Conservation (phyloP, 306 rosid species). For the Dryas drummondii region DNA sequence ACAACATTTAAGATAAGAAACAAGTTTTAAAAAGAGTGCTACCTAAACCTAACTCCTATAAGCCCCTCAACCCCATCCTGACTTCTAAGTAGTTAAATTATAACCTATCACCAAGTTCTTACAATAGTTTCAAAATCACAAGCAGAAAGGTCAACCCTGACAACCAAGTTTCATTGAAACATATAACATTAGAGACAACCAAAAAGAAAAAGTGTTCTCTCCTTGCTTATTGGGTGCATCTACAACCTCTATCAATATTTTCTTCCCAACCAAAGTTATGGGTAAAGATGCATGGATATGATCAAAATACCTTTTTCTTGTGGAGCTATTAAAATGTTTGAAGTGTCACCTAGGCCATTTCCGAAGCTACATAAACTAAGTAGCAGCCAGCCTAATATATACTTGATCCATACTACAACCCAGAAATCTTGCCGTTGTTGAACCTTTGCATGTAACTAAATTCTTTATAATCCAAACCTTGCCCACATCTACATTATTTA, state of each 20-base stretch:
- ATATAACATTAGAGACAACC: background rate
- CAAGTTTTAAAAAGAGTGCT: background rate
- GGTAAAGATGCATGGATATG: background rate
- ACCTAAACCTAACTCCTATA: background rate
- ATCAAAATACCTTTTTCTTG: background rate
- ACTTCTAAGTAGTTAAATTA: background rate
- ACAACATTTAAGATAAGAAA: background rate
- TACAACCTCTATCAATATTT: background rate
- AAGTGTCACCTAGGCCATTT: background rate
- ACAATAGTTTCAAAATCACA: background rate
- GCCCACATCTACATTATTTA: background rate
- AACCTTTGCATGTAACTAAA: background rate
- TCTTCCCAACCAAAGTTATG: background rate
- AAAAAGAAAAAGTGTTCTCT: background rate
- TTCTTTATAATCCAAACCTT: no score
- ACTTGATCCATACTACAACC: background rate
- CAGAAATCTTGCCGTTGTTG: background rate
- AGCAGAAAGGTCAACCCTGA: background rate
- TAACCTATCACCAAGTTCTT: background rate
- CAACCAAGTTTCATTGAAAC: background rate
- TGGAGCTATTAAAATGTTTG: background rate
- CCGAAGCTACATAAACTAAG: background rate
- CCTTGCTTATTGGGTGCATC: background rate
- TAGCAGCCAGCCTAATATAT: background rate
- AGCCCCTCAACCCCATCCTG: background rate